Percentiles rank a stretch among this genome's conserved stretches.
phyloP scores from a whole-genome alignment of 2,329 filamentous ascomycete species.

The Alternaria solani region DNA sequence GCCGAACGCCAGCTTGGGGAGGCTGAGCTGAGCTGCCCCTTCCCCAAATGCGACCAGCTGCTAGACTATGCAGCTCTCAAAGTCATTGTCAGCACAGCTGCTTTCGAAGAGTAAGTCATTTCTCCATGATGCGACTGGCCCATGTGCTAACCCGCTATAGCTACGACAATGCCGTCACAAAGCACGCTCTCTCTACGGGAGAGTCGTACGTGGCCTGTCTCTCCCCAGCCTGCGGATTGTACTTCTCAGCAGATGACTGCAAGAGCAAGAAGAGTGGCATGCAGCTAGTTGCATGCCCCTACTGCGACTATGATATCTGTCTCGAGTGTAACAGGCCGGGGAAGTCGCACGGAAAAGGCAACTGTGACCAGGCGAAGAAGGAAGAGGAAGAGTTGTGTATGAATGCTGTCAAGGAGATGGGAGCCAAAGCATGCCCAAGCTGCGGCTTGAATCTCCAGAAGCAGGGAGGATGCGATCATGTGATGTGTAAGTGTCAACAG shows the following conservation, averaged over 20 bases:
- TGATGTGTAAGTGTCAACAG: conserved; percentile 28
- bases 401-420: conserved; percentile 27
- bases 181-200: conserved; percentile 20
- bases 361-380: conserved; percentile 27
- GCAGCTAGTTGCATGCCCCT: conserved; percentile 31
- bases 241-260: conserved; percentile 38
- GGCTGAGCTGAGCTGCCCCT: conserved; percentile 24
- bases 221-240: conserved; percentile 25
- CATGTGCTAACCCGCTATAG: conserved; percentile 21
- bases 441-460: conserved; percentile 40
- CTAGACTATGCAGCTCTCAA: conserved; percentile 20
- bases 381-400: conserved; percentile 27
- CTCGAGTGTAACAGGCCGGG: conserved; percentile 32
- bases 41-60: conserved; percentile 19
- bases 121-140: too few relatives aligned
- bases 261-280: not conserved
- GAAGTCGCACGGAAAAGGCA: conserved; percentile 15
- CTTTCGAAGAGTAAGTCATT: conserved; percentile 26
- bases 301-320: conserved; percentile 32
- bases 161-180: conserved; percentile 30
- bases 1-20: conserved; percentile 21
- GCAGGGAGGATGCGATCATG: conserved; percentile 37
- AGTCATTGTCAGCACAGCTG: conserved; percentile 12
- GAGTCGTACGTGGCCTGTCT: conserved; percentile 30
- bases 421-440: conserved; percentile 37